Percentiles rank a stretch among this genome's conserved stretches.
phyloP scores from a whole-genome alignment of 108 stramenopile genomes.

The Phaeodactylum tricornutum region DNA sequence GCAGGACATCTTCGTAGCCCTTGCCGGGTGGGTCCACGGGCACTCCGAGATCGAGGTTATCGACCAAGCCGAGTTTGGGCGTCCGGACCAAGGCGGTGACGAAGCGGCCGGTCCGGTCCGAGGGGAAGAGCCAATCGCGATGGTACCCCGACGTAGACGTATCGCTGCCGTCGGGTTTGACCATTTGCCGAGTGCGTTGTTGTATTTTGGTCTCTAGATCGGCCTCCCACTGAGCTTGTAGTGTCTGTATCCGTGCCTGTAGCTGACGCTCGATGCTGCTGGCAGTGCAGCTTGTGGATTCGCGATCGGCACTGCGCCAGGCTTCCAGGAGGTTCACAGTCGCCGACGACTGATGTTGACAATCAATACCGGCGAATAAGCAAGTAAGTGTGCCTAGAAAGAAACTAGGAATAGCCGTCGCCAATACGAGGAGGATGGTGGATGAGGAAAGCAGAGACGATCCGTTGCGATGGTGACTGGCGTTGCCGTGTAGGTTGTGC shows the following conservation, averaged over 20 bases:
- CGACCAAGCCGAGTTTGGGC: constrained; percentile 42
- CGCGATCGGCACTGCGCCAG: neutral
- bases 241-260: neutral
- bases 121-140: neutral
- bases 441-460: too few relatives aligned
- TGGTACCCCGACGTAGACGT: neutral
- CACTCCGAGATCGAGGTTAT: constrained; percentile 49
- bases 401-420: neutral
- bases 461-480: too few relatives aligned
- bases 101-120: neutral
- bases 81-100: neutral
- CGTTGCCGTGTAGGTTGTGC: too few relatives aligned
- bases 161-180: neutral
- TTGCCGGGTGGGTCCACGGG: constrained; percentile 26
- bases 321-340: too few relatives aligned
- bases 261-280: neutral
- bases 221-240: neutral
- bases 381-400: neutral
- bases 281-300: neutral
- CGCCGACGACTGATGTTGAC: neutral
- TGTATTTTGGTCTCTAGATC: neutral
- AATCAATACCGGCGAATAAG: constrained; percentile 4
- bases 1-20: constrained; percentile 49
- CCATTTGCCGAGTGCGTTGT: neutral
- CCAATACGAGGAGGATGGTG: neutral